Conservation (phyloP, 148 eudicot genomes). For the Pouteria glomerata region DNA sequence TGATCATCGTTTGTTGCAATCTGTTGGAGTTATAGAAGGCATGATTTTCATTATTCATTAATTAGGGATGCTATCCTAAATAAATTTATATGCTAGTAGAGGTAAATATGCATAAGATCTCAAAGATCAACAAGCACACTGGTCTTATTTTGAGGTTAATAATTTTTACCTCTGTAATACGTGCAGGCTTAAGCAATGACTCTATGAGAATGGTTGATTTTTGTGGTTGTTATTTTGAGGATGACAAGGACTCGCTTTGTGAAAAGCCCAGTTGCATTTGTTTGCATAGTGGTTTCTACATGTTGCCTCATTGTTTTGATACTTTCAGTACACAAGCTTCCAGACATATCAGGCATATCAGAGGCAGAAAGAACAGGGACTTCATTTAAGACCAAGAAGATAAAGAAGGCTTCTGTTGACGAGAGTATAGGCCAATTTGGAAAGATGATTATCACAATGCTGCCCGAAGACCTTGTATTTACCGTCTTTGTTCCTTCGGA, state of each 20-base stretch:
- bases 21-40: neutral
- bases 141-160: neutral
- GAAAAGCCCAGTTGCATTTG: conserved; percentile 28
- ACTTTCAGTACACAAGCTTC: conserved; percentile 45
- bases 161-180: neutral
- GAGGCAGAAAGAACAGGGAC: neutral
- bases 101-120: neutral
- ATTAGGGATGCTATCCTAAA: neutral
- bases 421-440: conserved; percentile 53
- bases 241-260: conserved; percentile 19
- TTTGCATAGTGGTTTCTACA: conserved; percentile 30
- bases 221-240: conserved; percentile 9
- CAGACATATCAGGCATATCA: conserved; percentile 33
- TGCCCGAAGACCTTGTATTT: conserved; percentile 71
- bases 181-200: conserved; percentile 7
- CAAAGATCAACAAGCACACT: neutral
- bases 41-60: neutral
- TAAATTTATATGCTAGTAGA: neutral
- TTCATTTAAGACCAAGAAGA: conserved; percentile 12
- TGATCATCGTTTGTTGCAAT: neutral
- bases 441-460: conserved; percentile 59
- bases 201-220: neutral
- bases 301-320: conserved; percentile 39
- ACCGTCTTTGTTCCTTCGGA: conserved; percentile 76
- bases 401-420: neutral